Conservation (phyloP, 2,329 filamentous ascomycete genomes). For the Cladosporium sp. region DNA sequence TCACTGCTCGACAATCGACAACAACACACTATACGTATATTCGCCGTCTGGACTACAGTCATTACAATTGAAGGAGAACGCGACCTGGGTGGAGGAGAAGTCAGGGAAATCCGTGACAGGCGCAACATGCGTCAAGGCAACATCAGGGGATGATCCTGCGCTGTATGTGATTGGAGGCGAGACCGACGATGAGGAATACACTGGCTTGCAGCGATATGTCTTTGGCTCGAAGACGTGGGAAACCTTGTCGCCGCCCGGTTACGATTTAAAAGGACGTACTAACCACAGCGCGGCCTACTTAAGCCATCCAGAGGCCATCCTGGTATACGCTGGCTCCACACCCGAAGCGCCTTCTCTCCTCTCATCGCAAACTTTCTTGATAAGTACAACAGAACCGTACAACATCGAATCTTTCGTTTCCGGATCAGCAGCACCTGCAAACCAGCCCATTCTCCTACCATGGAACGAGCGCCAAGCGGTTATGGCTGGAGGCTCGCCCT, state of each 20-base stretch:
- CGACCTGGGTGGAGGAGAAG: constrained; percentile 68
- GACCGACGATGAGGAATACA: constrained; percentile 59
- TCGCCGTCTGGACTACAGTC: constrained; percentile 74
- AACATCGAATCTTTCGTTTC: constrained; percentile 61
- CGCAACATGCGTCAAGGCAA: constrained; percentile 74
- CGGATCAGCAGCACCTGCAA: constrained; percentile 59
- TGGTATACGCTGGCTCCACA: constrained; percentile 78
- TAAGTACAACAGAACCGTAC: constrained; percentile 68
- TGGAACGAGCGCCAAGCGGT: constrained; percentile 73
- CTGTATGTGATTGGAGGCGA: constrained; percentile 80
- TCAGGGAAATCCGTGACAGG: constrained; percentile 72
- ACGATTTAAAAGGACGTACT: constrained; percentile 67
- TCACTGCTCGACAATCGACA: constrained; percentile 78
- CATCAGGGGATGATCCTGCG: constrained; percentile 57
- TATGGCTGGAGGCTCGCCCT: constrained; percentile 71
- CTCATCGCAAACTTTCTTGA: constrained; percentile 75
- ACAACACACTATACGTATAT: constrained; percentile 83
- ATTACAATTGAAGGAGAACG: constrained; percentile 67
- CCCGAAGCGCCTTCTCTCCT: constrained; percentile 56
- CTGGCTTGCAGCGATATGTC: constrained; percentile 72
- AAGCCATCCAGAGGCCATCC: constrained; percentile 66
- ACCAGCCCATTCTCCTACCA: constrained; percentile 70
- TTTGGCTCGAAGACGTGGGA: constrained; percentile 62
- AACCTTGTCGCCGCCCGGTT: constrained; percentile 52
- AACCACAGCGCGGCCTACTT: constrained; percentile 79